These are phyloP conservation scores for Microcyclosporella mali DNA, from an alignment of 2,329 filamentous ascomycete species.

Conservation along the genomic window DNA sequence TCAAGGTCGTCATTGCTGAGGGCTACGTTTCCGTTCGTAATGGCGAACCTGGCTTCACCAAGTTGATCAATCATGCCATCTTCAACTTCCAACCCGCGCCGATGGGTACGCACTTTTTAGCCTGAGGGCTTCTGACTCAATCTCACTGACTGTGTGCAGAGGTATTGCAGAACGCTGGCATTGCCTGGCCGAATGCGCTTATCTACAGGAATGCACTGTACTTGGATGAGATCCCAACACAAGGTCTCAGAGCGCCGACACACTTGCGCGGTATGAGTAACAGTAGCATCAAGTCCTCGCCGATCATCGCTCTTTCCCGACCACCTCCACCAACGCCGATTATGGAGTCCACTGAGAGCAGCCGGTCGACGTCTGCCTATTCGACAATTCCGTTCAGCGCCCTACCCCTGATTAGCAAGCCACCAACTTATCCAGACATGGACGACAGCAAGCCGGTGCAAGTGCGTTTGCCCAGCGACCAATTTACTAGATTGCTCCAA, in stretches of 20 bases:
- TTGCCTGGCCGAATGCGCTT: constrained; percentile 70
- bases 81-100: constrained; percentile 86
- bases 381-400: constrained; percentile 13
- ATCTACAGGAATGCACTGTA: constrained; percentile 36
- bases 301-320: not conserved
- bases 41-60: constrained; percentile 46
- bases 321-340: constrained; percentile 14
- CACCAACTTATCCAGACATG: constrained; percentile 1
- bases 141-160: constrained; percentile 29
- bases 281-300: constrained; percentile 5
- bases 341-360: constrained; percentile 7
- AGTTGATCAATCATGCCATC: constrained; percentile 64
- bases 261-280: constrained; percentile 6
- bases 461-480: constrained; percentile 26
- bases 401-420: constrained; percentile 5
- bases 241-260: not conserved
- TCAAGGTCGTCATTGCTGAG: constrained; percentile 71
- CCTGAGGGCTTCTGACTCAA: not conserved
- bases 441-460: constrained; percentile 5
- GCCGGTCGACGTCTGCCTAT: constrained; percentile 21
- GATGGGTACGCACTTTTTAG: constrained; percentile 49
- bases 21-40: constrained; percentile 45
- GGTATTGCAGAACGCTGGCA: constrained; percentile 58
- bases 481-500: constrained; percentile 23
- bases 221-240: too few species aligned